Percentiles rank a stretch among this genome's conserved stretches.
phyloP scores from a whole-genome alignment of 1,284 basidiomycete species.

The Trichosporon sp. region DNA sequence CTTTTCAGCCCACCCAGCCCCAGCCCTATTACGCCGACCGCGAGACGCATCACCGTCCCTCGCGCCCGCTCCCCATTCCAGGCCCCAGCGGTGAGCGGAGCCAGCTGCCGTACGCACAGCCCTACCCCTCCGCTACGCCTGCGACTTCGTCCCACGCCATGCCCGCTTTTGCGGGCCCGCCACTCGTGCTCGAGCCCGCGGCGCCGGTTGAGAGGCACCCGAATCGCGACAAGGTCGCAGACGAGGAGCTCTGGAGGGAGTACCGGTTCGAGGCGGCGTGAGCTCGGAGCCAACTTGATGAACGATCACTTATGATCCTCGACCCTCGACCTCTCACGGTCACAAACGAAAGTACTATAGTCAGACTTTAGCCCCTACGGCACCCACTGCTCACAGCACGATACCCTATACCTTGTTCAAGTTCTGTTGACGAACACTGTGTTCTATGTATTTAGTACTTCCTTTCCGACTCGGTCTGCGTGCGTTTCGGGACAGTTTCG shows the following conservation, averaged over 20 bases:
- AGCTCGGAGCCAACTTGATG: not conserved
- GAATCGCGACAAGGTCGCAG: not conserved
- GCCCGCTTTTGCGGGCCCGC: not conserved
- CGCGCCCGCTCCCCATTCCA: not conserved
- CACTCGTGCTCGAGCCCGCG: constrained; percentile 13
- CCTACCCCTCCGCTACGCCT: not conserved
- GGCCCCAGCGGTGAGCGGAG: not conserved
- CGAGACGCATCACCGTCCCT: not conserved
- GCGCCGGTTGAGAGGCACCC: not conserved
- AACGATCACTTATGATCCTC: too few species aligned
- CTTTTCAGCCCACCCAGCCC: not conserved
- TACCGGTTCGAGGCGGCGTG: not conserved
- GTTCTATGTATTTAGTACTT: not conserved
- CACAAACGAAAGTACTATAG: not conserved
- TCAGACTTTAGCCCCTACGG: not conserved
- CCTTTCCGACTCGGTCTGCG: not conserved
- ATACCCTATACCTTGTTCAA: not conserved
- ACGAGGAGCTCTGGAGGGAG: constrained; percentile 8
- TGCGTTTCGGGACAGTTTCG: too few species aligned
- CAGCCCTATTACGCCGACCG: not conserved
- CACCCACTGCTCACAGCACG: not conserved
- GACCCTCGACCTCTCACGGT: not conserved
- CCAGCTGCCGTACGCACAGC: constrained; percentile 15
- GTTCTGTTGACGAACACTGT: not conserved
- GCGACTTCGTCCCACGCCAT: too few species aligned